Conservation (phyloP, 1,284 basidiomycete genomes). For the Flammula alnicola region DNA sequence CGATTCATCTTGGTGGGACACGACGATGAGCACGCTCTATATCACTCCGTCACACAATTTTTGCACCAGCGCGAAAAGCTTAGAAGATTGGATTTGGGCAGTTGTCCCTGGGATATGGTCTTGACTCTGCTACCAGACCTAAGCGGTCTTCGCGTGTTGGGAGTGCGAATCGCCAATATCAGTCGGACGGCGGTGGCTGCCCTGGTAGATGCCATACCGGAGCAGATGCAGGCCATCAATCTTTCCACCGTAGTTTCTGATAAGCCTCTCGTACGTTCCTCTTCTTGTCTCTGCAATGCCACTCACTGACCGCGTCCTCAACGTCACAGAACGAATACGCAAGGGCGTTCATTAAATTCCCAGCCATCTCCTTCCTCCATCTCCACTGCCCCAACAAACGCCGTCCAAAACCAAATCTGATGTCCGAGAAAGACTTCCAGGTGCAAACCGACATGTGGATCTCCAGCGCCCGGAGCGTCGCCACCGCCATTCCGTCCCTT, state of each 20-base stretch:
- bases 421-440: conserved; percentile 62
- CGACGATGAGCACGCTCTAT: conserved; percentile 57
- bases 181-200: conserved; percentile 40
- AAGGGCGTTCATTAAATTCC: conserved; percentile 48
- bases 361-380: conserved; percentile 60
- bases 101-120: conserved; percentile 66
- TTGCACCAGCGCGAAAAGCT: conserved; percentile 50
- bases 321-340: conserved; percentile 55
- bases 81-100: conserved; percentile 60
- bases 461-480: conserved; percentile 52
- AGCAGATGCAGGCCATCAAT: conserved; percentile 56
- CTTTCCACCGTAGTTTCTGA: conserved; percentile 54
- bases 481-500: conserved; percentile 50
- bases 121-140: conserved; percentile 54
- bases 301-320: not conserved
- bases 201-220: conserved; percentile 50
- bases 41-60: conserved; percentile 58
- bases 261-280: conserved; percentile 49
- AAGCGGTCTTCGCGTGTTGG: conserved; percentile 53
- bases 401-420: conserved; percentile 58
- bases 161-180: conserved; percentile 57
- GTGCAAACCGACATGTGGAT: conserved; percentile 62
- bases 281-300: not conserved
- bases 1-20: conserved; percentile 66
- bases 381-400: conserved; percentile 50